Evolutionary conservation across 345 rosid species (phyloP).

Genomic region (Rhodamnia argentea): DNA sequence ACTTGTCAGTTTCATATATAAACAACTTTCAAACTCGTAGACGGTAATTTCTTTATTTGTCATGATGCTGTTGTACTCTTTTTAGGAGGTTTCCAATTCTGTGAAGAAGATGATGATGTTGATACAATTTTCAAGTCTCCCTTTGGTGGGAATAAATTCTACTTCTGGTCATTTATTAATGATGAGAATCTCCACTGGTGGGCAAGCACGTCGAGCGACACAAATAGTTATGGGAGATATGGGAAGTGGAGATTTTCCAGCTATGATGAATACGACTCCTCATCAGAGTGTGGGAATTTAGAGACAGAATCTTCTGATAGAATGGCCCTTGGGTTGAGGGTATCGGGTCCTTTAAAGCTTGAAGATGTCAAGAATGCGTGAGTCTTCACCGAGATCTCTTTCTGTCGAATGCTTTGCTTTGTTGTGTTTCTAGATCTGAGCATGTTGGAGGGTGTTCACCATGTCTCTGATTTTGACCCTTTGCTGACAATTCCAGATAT

Average conservation of each 20-base stretch:
- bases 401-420: neutral
- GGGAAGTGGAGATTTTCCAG: slow-evolving; percentile 29
- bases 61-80: slow-evolving; percentile 6
- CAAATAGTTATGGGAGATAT: slow-evolving; percentile 24
- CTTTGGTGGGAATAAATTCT: slow-evolving; percentile 47
- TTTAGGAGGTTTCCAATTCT: slow-evolving; percentile 54
- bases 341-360: slow-evolving; percentile 67
- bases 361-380: slow-evolving; percentile 82
- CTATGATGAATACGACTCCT: slow-evolving; percentile 51
- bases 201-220: slow-evolving; percentile 29
- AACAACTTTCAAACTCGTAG: neutral
- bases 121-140: slow-evolving; percentile 54
- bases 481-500: slow-evolving; percentile 30
- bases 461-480: neutral
- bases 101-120: slow-evolving; percentile 38
- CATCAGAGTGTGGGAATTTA: slow-evolving; percentile 34
- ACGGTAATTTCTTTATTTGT: neutral
- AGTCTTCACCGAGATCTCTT: slow-evolving; percentile 13
- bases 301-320: slow-evolving; percentile 50
- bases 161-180: slow-evolving; percentile 54
- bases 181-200: slow-evolving; percentile 31
- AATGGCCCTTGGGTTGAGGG: slow-evolving; percentile 64
- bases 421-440: neutral
- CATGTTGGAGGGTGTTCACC: neutral
- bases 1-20: neutral